Evolutionary conservation across 495 filamentous ascomycete species (phyloP).

Genomic region (Bombardia bombarda): DNA sequence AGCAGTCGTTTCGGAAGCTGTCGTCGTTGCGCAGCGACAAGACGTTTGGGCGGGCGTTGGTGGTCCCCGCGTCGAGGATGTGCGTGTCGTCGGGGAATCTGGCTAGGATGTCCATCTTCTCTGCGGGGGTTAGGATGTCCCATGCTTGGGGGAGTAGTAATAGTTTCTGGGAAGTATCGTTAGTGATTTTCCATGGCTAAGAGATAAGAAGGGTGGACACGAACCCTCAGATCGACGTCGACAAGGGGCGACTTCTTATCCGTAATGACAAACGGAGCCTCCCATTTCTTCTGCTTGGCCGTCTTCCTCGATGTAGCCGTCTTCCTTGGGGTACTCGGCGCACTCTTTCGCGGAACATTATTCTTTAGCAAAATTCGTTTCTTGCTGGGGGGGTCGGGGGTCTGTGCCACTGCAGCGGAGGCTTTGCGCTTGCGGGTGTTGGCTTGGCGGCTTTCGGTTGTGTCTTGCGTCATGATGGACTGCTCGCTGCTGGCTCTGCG

Average conservation of each 20-base stretch:
- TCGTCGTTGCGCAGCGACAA: slow-evolving; percentile 31
- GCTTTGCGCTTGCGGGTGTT: too few relatives aligned
- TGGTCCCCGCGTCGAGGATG: slow-evolving; percentile 24
- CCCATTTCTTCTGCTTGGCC: slow-evolving; percentile 21
- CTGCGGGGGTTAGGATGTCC: slow-evolving; percentile 45
- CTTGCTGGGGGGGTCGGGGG: too few relatives aligned
- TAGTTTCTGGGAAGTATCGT: slow-evolving; percentile 37
- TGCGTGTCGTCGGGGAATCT: slow-evolving; percentile 45
- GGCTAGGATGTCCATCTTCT: slow-evolving; percentile 47
- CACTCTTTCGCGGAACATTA: too few relatives aligned
- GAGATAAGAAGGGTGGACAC: slow-evolving; percentile 7
- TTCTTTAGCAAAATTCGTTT: too few relatives aligned
- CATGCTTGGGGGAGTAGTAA: slow-evolving; percentile 50
- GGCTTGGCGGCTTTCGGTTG: too few relatives aligned
- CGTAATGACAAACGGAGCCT: slow-evolving; percentile 43
- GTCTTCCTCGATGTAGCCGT: slow-evolving; percentile 8
- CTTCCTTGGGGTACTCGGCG: too few relatives aligned
- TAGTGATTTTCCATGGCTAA: not conserved
- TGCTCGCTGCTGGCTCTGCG: too few relatives aligned
- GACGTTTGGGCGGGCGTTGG: slow-evolving; percentile 26
- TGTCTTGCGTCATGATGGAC: too few relatives aligned
- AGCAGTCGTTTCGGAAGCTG: slow-evolving; percentile 37
- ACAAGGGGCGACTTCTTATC: slow-evolving; percentile 48
- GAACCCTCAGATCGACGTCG: slow-evolving; percentile 48
- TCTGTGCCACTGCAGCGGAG: too few relatives aligned